These are phyloP conservation scores for Cyberlindnera mycetangii DNA, from an alignment of 805 yeast species.

Conservation along the genomic window DNA sequence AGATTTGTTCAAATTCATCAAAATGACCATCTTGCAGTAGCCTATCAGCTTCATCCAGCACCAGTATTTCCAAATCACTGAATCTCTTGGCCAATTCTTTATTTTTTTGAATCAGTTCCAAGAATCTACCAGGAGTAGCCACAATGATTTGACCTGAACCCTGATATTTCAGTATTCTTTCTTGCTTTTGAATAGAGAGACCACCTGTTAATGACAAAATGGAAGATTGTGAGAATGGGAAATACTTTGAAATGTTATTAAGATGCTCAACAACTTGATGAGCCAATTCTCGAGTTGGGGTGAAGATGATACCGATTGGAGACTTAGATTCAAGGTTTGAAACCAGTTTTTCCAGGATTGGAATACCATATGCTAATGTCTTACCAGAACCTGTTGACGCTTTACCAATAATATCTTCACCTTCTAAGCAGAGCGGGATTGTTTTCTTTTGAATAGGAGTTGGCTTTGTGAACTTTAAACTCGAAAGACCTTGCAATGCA, in stretches of 20 bases:
- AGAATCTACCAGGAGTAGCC: constrained; percentile 93
- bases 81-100: constrained; percentile 40
- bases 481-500: constrained; percentile 58
- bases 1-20: constrained; percentile 81
- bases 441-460: constrained; percentile 79
- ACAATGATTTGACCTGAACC: constrained; percentile 76
- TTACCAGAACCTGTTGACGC: constrained; percentile 99
- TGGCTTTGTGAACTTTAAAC: constrained; percentile 61
- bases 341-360: constrained; percentile 70
- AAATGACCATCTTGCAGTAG: constrained; percentile 94
- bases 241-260: constrained; percentile 47
- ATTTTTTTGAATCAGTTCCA: constrained; percentile 73
- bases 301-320: constrained; percentile 78
- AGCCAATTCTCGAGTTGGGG: constrained; percentile 96
- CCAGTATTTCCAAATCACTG: constrained; percentile 47
- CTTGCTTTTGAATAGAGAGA: constrained; percentile 88
- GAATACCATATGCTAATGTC: constrained; percentile 92
- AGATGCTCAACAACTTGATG: constrained; percentile 89
- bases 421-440: constrained; percentile 70
- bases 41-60: constrained; percentile 95
- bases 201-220: constrained; percentile 91
- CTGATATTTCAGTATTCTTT: constrained; percentile 61
- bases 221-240: constrained; percentile 51
- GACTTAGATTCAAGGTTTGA: constrained; percentile 29
- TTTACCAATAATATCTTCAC: constrained; percentile 86